These are phyloP conservation scores for Mortierella sp. DNA, from an alignment of 371 early-diverging fungal species.

Conservation along the genomic window DNA sequence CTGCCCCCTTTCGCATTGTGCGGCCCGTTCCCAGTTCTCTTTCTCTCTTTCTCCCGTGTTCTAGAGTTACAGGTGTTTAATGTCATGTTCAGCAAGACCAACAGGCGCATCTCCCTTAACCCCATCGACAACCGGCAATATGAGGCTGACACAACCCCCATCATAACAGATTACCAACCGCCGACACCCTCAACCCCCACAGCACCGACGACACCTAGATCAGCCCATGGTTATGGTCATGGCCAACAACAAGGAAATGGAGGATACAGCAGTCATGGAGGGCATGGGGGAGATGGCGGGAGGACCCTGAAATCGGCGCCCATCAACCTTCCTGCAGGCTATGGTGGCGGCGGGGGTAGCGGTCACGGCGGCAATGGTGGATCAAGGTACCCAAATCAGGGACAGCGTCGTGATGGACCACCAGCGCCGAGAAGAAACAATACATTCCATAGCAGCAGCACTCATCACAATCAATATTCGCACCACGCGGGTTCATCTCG, in stretches of 20 bases:
- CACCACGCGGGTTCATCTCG: too few relatives aligned
- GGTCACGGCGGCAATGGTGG: constrained; percentile 6
- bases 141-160: constrained; percentile 43
- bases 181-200: constrained; percentile 32
- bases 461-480: neutral
- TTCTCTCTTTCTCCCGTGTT: neutral
- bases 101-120: constrained; percentile 42
- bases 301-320: constrained; percentile 41
- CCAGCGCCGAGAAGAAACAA: constrained; percentile 31
- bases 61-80: neutral
- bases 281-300: constrained; percentile 6
- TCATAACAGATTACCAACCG: constrained; percentile 38
- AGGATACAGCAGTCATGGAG: constrained; percentile 5
- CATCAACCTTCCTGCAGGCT: constrained; percentile 21
- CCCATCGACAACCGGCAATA: constrained; percentile 42
- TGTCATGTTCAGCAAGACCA: constrained; percentile 35
- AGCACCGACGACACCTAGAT: constrained; percentile 16
- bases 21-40: neutral
- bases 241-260: constrained; percentile 20
- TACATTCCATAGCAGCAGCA: constrained; percentile 30
- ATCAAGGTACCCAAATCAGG: constrained; percentile 6
- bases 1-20: too few relatives aligned
- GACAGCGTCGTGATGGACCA: constrained; percentile 5
- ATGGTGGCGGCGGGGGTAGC: constrained; percentile 10
- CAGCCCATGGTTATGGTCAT: constrained; percentile 10